Evolutionary conservation across 2,329 filamentous ascomycete species (phyloP), one percentile per base, ranked within the genome.

Genomic region (Talaromyces sp.): DNA sequence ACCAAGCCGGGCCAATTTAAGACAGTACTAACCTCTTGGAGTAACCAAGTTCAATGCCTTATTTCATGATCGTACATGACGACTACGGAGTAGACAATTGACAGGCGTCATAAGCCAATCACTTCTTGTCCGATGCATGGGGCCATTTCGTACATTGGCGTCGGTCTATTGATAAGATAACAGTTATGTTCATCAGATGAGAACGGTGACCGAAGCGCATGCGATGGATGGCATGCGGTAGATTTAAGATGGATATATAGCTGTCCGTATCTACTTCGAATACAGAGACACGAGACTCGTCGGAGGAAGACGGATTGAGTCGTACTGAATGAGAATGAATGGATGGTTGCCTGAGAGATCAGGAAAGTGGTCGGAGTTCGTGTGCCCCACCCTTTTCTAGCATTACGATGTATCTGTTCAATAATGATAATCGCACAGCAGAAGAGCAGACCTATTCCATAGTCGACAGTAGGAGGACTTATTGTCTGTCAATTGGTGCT

Each of bases 81-180:
- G 47, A 27, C 27, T 31, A 7, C 27, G 27, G 27, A 48, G 9
- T 22, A 2, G 43, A 47, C 43, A 24, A 3, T 22, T 31, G 48
- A 31, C 27, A n/a, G 27, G 14, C 3, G 1, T 10, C 3, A n/a
- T n/a, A 14, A 22, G 5, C 52, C 33, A 56, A 56, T 39, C 52
- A 56, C 11, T 56, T 19, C 33, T 56, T 56, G 33, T 56, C 52
- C 52, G 52, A 56, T 39, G 52, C 52, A 56, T 56, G 52, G 52
- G 52, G 52, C 52, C 31, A 56, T 56, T 56, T 37, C 52, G 19
- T 56, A 33, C 52, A 39, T 37, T 22, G 31, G 50, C 31, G 50
- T 37, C n/a, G 31, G 52, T 24, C 4, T 52, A 52, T 37, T n/a
- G 33, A 56, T 56, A 56, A 56, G 52, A 39, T 54, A 35, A 19